These are phyloP conservation scores for Vanilla planifolia DNA, from an alignment of 106 monocot species.

Conservation along the genomic window DNA sequence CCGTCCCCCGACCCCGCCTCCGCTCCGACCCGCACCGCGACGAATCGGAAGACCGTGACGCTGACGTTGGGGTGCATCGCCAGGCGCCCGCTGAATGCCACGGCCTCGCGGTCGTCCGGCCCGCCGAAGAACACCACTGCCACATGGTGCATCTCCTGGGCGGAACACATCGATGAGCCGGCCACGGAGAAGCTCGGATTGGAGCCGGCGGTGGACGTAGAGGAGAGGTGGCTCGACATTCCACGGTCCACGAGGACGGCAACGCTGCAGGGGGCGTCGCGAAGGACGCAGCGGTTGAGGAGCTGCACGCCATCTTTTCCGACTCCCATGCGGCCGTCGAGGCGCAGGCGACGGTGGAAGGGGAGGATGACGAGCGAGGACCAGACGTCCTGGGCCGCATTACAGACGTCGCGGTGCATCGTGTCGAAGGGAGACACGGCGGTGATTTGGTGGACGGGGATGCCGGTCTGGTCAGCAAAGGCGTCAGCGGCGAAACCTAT, in stretches of 20 bases:
- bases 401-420: slow-evolving; percentile 10
- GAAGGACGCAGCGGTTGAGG: neutral
- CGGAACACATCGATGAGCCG: neutral
- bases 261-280: slow-evolving; percentile 5
- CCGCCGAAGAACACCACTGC: slow-evolving; percentile 13
- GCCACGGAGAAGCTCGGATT: neutral
- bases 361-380: slow-evolving; percentile 9
- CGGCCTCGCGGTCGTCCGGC: slow-evolving; percentile 14
- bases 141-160: neutral
- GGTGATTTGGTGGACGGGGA: slow-evolving; percentile 19
- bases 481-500: slow-evolving; percentile 19
- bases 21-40: neutral
- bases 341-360: slow-evolving; percentile 3
- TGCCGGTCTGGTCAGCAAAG: slow-evolving; percentile 24
- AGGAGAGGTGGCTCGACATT: neutral
- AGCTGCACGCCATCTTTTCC: neutral
- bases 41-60: slow-evolving; percentile 9
- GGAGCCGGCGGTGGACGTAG: no score
- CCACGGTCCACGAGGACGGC: slow-evolving; percentile 14
- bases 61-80: slow-evolving; percentile 7
- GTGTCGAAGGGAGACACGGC: slow-evolving; percentile 12
- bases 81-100: slow-evolving; percentile 3
- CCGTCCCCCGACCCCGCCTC: neutral
- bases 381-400: slow-evolving; percentile 4
- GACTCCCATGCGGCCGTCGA: slow-evolving; percentile 9